Conservation (phyloP, 2,329 filamentous ascomycete species). For the Hypoxylon sp. region DNA sequence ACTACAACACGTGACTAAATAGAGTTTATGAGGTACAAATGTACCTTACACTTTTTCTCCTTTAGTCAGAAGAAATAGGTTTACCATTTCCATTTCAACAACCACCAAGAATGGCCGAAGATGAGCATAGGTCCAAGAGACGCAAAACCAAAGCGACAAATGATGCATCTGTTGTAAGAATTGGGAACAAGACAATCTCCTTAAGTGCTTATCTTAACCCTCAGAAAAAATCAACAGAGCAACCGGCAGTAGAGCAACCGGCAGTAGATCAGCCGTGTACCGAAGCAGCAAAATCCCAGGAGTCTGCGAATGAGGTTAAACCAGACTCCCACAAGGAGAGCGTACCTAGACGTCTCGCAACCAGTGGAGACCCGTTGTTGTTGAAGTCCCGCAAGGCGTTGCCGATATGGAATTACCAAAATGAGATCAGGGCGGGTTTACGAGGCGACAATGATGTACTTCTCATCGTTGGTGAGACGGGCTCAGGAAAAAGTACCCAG, state of each 20-base stretch:
- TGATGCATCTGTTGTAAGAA: slow-evolving; percentile 58
- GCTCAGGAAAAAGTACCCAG: slow-evolving; percentile 97
- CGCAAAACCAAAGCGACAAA: slow-evolving; percentile 54
- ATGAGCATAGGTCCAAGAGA: slow-evolving; percentile 57
- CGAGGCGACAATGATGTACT: slow-evolving; percentile 77
- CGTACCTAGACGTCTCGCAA: slow-evolving; percentile 20
- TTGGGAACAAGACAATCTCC: slow-evolving; percentile 66
- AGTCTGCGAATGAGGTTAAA: slow-evolving; percentile 13
- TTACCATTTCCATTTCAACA: slow-evolving; percentile 11
- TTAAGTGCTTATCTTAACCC: slow-evolving; percentile 65
- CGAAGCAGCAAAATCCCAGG: slow-evolving; percentile 21
- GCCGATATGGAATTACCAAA: slow-evolving; percentile 83
- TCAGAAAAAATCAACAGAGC: slow-evolving; percentile 53
- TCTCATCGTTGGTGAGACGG: slow-evolving; percentile 92
- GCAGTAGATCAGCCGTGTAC: slow-evolving; percentile 23
- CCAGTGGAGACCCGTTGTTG: slow-evolving; percentile 47
- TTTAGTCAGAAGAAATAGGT: slow-evolving; percentile 5
- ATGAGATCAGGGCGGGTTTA: slow-evolving; percentile 77
- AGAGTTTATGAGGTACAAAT: neutral
- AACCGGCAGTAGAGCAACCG: slow-evolving; percentile 32
- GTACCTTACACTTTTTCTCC: slow-evolving; percentile 10
- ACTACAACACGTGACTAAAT: neutral
- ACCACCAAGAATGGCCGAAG: slow-evolving; percentile 44
- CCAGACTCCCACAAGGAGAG: slow-evolving; percentile 10
- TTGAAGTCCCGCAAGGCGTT: slow-evolving; percentile 73